These are phyloP conservation scores for Ziziphus jujuba DNA, from an alignment of 306 rosid species.

Conservation along the genomic window DNA sequence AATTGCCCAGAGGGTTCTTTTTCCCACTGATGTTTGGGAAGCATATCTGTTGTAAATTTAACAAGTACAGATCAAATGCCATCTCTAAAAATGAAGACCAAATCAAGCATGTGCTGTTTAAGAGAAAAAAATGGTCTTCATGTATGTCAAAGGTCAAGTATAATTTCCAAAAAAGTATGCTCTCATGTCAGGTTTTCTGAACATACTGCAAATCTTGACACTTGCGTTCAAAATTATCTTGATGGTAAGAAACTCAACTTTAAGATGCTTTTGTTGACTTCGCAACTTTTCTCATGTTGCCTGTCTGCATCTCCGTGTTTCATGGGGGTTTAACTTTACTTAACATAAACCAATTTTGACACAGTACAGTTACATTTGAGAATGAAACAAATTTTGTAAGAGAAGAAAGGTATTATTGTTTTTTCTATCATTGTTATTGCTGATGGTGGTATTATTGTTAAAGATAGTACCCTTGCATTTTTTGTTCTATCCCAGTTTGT, in stretches of 20 bases:
- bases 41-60: slow-evolving; percentile 43
- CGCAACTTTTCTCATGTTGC: slow-evolving; percentile 5
- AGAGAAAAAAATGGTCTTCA: slow-evolving; percentile 75
- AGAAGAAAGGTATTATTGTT: too few relatives aligned
- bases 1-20: slow-evolving; percentile 36
- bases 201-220: slow-evolving; percentile 48
- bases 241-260: slow-evolving; percentile 55
- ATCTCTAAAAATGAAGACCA: slow-evolving; percentile 91
- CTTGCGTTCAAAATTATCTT: slow-evolving; percentile 43
- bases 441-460: too few relatives aligned
- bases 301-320: not conserved
- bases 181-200: slow-evolving; percentile 50
- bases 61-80: slow-evolving; percentile 84
- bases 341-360: too few relatives aligned
- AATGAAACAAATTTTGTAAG: too few relatives aligned
- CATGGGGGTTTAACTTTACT: not conserved
- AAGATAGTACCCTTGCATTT: too few relatives aligned
- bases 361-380: too few relatives aligned
- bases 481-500: too few relatives aligned
- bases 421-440: too few relatives aligned
- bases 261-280: not conserved
- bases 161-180: slow-evolving; percentile 71
- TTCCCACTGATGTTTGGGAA: slow-evolving; percentile 54
- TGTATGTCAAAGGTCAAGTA: slow-evolving; percentile 65
- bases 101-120: slow-evolving; percentile 67